Base-by-base conservation (phyloP, 2,329 filamentous ascomycete genomes). In the Colletotrichum cordylinicola region DNA sequence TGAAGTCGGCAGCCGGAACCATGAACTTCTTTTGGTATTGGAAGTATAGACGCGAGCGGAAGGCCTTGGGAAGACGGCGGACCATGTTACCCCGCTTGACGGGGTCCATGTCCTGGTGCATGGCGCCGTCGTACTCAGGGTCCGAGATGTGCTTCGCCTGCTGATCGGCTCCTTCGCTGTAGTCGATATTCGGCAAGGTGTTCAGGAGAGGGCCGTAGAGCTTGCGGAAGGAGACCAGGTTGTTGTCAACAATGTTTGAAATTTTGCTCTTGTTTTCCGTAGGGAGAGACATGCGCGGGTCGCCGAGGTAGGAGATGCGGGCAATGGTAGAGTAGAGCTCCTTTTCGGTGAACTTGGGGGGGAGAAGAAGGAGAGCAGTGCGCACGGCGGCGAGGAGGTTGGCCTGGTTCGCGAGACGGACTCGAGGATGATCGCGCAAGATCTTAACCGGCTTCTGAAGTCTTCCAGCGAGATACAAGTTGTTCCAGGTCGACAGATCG, bases 361-460 rank as follows among this genome's bases (percentile, higher is more conserved):
- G 96, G 1, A 99, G 90, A 29, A 99, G 91, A 1, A 99, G 90
- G 2, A 99, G 90, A 0, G 97, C 95, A 5, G 96, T 96, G 74
- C 97, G 94, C 7, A 98, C 89, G 4, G 98, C 98, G 10, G 96
- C 96, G 58, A 98, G 91, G 21, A 99, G 90, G 83, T 99, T 99
- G 84, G 98, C 94, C 85, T 99, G 97, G 84, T 99, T 98, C 6
- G 96, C 95, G 37, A 98, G 91, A 37, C 97, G 95, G 55, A 99
- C 96, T 66, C 93, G 93, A 1, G 97, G 95, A 81, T 99, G 95
- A 83, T 99, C 97, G 67, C 96, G 94, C 21, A 99, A 90, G 79
- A 99, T 98, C 87, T 99, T 98, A 85, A 98, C 97, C 2, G 97
- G 97, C 84, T 99, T 99, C 78, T 99, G 97, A 68, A 99, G 90